phyloP scores from a whole-genome alignment of 352 stramenopile species.

The Pythium aquatile region DNA sequence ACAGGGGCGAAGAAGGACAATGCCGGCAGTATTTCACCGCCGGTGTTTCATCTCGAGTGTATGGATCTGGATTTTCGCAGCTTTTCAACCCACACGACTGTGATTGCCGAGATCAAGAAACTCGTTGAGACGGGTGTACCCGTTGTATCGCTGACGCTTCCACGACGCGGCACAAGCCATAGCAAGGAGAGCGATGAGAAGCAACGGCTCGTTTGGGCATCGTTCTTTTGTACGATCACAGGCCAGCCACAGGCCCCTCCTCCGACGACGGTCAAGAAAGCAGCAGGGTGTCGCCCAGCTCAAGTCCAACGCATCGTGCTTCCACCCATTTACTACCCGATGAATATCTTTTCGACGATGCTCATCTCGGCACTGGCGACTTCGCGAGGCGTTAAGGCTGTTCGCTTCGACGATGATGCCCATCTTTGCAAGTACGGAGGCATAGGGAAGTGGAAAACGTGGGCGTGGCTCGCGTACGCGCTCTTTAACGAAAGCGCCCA shows the following conservation, averaged over 20 bases:
- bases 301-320: conserved; percentile 1
- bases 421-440: neutral
- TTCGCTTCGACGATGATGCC: neutral
- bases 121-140: conserved; percentile 6
- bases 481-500: neutral
- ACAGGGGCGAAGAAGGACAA: neutral
- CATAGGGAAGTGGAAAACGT: neutral
- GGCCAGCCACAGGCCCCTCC: neutral
- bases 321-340: neutral
- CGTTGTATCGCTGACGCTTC: conserved; percentile 3
- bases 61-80: neutral
- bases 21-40: neutral
- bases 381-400: neutral
- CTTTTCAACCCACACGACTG: conserved; percentile 9
- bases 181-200: neutral
- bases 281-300: neutral
- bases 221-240: conserved; percentile 8
- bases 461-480: conserved; percentile 5
- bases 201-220: neutral
- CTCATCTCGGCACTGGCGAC: neutral
- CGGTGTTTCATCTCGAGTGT: conserved; percentile 7
- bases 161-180: neutral
- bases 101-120: conserved; percentile 7
- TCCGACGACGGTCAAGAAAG: neutral
- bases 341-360: neutral